Evolutionary conservation across 2,329 filamentous ascomycete genomes (phyloP).

Genomic region (Alternaria metachromatica): DNA sequence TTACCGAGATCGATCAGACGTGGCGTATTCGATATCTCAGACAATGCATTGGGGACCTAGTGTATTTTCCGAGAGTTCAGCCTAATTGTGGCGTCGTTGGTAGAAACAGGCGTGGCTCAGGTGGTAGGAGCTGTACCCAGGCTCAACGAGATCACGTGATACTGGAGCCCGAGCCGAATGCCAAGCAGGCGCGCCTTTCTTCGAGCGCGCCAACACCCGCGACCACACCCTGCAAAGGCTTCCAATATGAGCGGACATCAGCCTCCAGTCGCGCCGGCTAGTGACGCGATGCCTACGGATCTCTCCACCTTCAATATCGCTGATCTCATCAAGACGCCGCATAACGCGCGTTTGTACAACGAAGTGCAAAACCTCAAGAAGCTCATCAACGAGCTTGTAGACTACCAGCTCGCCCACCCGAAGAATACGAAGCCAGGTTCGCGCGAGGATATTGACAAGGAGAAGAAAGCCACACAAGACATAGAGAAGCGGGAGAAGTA

Average conservation of each 20-base stretch:
- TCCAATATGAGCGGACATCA: slow-evolving; percentile 17
- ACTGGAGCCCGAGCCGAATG: background rate
- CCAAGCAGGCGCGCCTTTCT: background rate
- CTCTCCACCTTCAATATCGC: slow-evolving; percentile 30
- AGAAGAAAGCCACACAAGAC: slow-evolving; percentile 32
- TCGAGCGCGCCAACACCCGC: background rate
- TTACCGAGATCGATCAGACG: background rate
- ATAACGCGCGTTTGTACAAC: slow-evolving; percentile 38
- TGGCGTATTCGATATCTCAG: background rate
- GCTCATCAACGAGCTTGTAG: slow-evolving; percentile 40
- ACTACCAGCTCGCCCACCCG: slow-evolving; percentile 40
- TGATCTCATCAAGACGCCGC: slow-evolving; percentile 37
- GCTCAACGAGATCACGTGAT: background rate
- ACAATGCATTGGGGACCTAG: background rate
- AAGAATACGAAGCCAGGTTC: slow-evolving; percentile 22
- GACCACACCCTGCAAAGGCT: background rate
- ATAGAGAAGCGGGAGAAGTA: slow-evolving; percentile 67
- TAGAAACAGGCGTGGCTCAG: background rate
- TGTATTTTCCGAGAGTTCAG: background rate
- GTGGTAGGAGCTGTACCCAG: background rate
- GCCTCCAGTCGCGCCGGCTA: background rate
- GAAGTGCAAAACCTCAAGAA: slow-evolving; percentile 43
- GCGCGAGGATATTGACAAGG: slow-evolving; percentile 31
- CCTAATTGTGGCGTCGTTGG: background rate
- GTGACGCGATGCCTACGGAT: slow-evolving; percentile 19